These are phyloP conservation scores for Penicillium expansum DNA, from an alignment of 2,329 filamentous ascomycete species.

Conservation along the genomic window DNA sequence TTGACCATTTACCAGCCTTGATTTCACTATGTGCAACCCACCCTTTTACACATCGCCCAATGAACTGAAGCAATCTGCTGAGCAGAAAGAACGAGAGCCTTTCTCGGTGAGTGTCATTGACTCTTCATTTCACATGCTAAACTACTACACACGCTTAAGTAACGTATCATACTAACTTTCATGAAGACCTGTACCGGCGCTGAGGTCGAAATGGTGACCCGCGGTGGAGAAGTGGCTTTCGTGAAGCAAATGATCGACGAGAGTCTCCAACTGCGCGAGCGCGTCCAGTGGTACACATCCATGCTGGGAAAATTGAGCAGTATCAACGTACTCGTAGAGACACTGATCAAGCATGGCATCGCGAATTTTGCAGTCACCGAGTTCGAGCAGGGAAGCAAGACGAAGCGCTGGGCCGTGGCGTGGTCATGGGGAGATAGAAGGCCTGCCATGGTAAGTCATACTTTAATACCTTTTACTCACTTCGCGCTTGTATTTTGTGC, in stretches of 20 bases:
- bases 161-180: neutral
- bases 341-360: constrained; percentile 57
- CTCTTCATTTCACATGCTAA: neutral
- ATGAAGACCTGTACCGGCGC: constrained; percentile 64
- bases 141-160: neutral
- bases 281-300: constrained; percentile 81
- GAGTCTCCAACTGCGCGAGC: constrained; percentile 57
- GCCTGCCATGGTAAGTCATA: constrained; percentile 52
- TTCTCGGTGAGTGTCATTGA: constrained; percentile 57
- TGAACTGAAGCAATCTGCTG: constrained; percentile 66
- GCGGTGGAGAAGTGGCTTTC: constrained; percentile 75
- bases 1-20: constrained; percentile 48
- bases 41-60: constrained; percentile 80
- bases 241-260: constrained; percentile 68
- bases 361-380: constrained; percentile 78
- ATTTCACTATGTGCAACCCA: constrained; percentile 92
- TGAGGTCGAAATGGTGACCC: constrained; percentile 78
- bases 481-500: neutral
- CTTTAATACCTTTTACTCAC: neutral
- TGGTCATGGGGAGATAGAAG: constrained; percentile 77
- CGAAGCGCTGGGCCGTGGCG: constrained; percentile 79
- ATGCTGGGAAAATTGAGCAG: constrained; percentile 85
- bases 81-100: constrained; percentile 65
- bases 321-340: constrained; percentile 58
- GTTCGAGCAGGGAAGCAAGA: constrained; percentile 74